Base-by-base conservation (phyloP, 495 filamentous ascomycete genomes). In the Parachaetomium inaequale region DNA sequence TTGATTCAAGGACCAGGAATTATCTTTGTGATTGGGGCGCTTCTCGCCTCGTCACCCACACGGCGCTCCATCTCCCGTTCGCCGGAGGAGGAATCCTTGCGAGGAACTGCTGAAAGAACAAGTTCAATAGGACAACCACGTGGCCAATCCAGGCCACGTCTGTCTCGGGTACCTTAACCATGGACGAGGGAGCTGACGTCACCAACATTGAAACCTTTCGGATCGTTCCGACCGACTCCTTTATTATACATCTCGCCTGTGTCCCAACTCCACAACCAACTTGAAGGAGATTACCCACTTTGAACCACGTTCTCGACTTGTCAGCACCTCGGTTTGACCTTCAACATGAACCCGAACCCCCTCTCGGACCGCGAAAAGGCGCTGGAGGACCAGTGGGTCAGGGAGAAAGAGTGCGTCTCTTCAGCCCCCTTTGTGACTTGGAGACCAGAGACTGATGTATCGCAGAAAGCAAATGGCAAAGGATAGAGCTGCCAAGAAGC, bases 361-460 rank as follows among this genome's bases (percentile, higher is more conserved):
- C 70, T 74, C 19, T 56, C 55, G 5, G 66, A 72, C 32, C 70
- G 71, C 21, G 71, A 70, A 40, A 70, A 72, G 61, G 71, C 71
- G 23, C 21, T 72, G n/a, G 71, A 74, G 63, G 65, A 70, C 46
- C 68, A 74, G 43, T 74, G 64, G 21, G 72, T 74, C 47, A 53
- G 66, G 10, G 69, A 72, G 46, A 72, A 72, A 57, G 71, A 74
- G 71, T 72, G 23, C 10, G 71, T 25, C 19, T 36, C 29, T 28
- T 23, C n/a, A 10, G 15, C 2, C 46, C 4, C 3, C 0, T 34
- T 11, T 19, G 49, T 25, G 12, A 32, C 17, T 3, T 46, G 4
- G 26, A 42, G 4, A n/a, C 25, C 6, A 32, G 26, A 19, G 15
- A 21, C 25, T 29, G 4, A 55, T 4, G 17, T 14, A 7, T 17